Evolutionary conservation across 345 rosid genomes (phyloP).

Genomic region (Firmiana major): DNA sequence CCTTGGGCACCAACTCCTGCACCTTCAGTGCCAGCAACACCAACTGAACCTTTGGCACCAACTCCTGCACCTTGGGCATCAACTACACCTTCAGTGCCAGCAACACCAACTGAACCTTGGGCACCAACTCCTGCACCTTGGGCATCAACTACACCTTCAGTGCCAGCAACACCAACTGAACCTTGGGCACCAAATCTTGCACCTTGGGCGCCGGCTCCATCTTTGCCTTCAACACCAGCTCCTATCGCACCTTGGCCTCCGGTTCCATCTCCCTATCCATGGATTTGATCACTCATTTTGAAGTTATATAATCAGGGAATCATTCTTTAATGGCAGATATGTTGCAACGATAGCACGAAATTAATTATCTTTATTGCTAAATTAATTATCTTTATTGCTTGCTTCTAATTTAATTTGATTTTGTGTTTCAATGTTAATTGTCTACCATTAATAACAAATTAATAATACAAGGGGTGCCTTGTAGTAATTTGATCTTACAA

Average conservation of each 20-base stretch:
- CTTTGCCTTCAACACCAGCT: neutral
- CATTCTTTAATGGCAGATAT: neutral
- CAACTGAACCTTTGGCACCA: neutral
- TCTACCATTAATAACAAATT: neutral
- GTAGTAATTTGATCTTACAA: neutral
- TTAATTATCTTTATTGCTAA: neutral
- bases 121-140: neutral
- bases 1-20: neutral
- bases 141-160: neutral
- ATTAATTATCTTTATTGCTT: neutral
- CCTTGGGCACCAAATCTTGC: neutral
- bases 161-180: neutral
- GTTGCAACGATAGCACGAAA: neutral
- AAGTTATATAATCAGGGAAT: neutral
- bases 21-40: neutral
- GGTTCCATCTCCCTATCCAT: constrained; percentile 3
- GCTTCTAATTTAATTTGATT: neutral
- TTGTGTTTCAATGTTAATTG: neutral
- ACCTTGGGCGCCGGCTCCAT: neutral
- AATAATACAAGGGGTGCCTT: neutral
- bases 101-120: neutral
- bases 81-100: neutral
- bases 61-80: neutral
- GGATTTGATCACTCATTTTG: neutral
- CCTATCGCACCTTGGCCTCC: neutral